Evolutionary conservation across 2,329 filamentous ascomycete genomes (phyloP), one percentile per base, ranked within the genome.

Genomic region (Fonsecaea multimorphosa): DNA sequence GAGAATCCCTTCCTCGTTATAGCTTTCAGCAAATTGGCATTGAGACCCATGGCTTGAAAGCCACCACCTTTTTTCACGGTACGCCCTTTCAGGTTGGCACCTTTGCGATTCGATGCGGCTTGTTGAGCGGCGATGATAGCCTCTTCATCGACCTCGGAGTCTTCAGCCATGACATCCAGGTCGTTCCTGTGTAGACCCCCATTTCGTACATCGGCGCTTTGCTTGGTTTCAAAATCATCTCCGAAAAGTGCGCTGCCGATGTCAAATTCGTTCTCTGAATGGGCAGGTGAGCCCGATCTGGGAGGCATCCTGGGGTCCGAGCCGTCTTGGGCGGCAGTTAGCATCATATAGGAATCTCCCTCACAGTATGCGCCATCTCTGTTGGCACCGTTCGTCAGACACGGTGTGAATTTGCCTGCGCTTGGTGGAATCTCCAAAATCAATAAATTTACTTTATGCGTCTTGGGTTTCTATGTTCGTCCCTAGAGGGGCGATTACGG

Each of bases 1-100:
- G 91, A 92, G 79, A 97, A 99, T 16, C 95, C 96, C 80, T 98
- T 99, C 73, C 91, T 87, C 12, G 91, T 87, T 70, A 99, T 98
- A 1, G 95, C 92, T 75, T 96, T 95, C 27, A 99, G 84, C 3
- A 99, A 84, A 71, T 91, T 89, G 11, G 88, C 83, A 79, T 91
- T 96, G 63, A 98, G 81, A 44, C 91, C 88, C 93, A 99, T 97
- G 54, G 91, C 90, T 78, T 99, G 95, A 76, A 99, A 99, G 59
- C 94, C 95, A 73, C 95, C 95, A 40, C 93, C 91, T 79, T 98
- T 99, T 82, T 97, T 97, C 34, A 92, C 91, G 2, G 89, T 90
- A 69, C 91, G 91, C 22, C 92, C 91, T 77, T 94, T 95, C 7
- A 95, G 73, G 75, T 93, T 95, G 9, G 90, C 85, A 0, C 87